Conservation (phyloP, 208 protist genomes). For the Trypanosoma mega region DNA sequence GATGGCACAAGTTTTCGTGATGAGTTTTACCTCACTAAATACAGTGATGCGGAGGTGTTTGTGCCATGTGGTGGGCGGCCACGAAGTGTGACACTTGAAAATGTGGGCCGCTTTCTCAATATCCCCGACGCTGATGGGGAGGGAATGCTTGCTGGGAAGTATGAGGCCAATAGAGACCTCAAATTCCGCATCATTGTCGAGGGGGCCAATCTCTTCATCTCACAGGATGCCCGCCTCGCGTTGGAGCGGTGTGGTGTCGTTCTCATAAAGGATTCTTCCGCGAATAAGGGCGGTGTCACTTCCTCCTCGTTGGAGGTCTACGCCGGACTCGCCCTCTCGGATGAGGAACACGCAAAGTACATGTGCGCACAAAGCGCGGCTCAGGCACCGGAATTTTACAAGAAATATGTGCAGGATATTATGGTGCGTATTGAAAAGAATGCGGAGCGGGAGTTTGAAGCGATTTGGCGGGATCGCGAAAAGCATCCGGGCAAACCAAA, state of each 20-base stretch:
- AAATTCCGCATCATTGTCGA: constrained; percentile 96
- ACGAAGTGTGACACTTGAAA: constrained; percentile 90
- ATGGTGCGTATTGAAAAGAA: constrained; percentile 84
- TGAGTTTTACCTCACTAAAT: constrained; percentile 91
- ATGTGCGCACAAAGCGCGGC: constrained; percentile 79
- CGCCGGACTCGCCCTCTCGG: constrained; percentile 91
- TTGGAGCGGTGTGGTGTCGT: constrained; percentile 85
- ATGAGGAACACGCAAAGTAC: constrained; percentile 88
- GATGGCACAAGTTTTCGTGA: constrained; percentile 87
- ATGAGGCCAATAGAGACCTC: constrained; percentile 40
- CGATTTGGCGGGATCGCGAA: constrained; percentile 84
- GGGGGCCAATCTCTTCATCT: constrained; percentile 97
- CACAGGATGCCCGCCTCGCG: constrained; percentile 92
- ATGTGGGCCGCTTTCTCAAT: constrained; percentile 88
- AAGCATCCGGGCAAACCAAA: constrained; percentile 50
- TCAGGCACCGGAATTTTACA: constrained; percentile 89
- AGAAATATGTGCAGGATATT: constrained; percentile 90
- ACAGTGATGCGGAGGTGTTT: constrained; percentile 91
- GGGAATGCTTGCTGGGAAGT: constrained; percentile 61
- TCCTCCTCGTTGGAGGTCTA: constrained; percentile 97
- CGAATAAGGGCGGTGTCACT: constrained; percentile 97
- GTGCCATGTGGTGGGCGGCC: constrained; percentile 96
- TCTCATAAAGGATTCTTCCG: constrained; percentile 91
- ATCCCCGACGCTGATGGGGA: constrained; percentile 59
- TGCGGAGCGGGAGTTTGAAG: constrained; percentile 89